Base-by-base conservation (phyloP, 371 early-diverging fungal genomes). In the Mucor sp. region DNA sequence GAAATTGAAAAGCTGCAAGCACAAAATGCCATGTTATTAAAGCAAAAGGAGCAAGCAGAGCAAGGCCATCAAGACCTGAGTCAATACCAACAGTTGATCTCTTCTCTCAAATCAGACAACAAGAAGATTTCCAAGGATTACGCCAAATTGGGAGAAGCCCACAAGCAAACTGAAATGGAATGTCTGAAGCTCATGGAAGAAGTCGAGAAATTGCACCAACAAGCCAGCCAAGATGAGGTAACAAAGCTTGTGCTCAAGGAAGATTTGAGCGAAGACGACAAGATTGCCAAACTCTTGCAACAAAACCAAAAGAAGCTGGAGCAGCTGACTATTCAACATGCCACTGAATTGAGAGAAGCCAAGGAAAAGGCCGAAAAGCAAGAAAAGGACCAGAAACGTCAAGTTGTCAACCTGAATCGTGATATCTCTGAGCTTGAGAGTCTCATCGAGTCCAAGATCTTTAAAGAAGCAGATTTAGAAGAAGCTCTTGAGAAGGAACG, bases 151-250 rank as follows among this genome's bases (percentile, higher is more conserved):
- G 67, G 80, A 60, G 88, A 89, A 41, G 81, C 88, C 9, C 89
- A 91, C 58, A 82, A 86, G 59, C 88, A 87, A 69, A 81, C 87
- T 33, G 90, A 93, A 64, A 84, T 75, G 5, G 91, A 92, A 70
- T 88, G 90, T 66, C 73, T 90, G 57, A 89, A 90, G 58, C 73
- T 92, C 57, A 88, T 91, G 81, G 91, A 91, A 39, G 94, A 93
- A 70, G 86, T 91, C 6, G 91, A 91, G 67, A 84, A 83, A 58
- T 75, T 93, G 30, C 88, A 89, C 62, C 74, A 83, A 1, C 91
- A 90, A 72, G 84, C 84, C 56, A 61, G 64, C 56, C 60, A 74
- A 70, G 62, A 65, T 9, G 68, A 62, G 17, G 41, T 37, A 4
- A 62, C 50, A 6, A 61, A 59, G 19, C 41, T 65, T 19, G 30